These are phyloP conservation scores for Hygrophila difformis DNA, from an alignment of 257 asterid species.

Conservation along the genomic window DNA sequence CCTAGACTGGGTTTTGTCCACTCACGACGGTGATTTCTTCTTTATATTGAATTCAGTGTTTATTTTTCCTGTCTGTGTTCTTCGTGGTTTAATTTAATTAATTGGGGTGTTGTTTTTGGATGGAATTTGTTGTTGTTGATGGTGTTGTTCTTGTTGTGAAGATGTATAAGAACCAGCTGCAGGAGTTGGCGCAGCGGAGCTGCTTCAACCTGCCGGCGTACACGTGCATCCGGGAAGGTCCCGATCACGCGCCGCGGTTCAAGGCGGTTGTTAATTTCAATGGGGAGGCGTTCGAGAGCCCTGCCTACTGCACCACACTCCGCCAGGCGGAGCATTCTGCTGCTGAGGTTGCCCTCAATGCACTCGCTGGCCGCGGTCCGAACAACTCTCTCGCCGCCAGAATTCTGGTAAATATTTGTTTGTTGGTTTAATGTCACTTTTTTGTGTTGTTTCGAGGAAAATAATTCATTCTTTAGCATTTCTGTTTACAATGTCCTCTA, in stretches of 20 bases:
- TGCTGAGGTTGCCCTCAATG: slow-evolving; percentile 77
- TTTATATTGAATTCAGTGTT: too few species aligned
- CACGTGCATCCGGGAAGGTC: slow-evolving; percentile 69
- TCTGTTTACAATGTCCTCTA: background rate
- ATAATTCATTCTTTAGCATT: background rate
- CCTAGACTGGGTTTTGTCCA: too few species aligned
- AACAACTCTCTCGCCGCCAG: slow-evolving; percentile 71
- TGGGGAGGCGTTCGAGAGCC: slow-evolving; percentile 81
- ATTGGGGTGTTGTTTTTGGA: background rate
- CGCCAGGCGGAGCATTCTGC: slow-evolving; percentile 92
- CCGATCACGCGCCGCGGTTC: slow-evolving; percentile 94
- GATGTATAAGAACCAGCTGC: slow-evolving; percentile 86
- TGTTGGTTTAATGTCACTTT: background rate
- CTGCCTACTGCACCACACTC: slow-evolving; percentile 75
- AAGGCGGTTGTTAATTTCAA: slow-evolving; percentile 72
- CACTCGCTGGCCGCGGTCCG: slow-evolving; percentile 65
- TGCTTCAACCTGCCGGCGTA: slow-evolving; percentile 86
- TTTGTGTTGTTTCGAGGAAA: background rate
- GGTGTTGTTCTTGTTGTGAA: slow-evolving; percentile 1
- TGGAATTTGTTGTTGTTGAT: too few species aligned
- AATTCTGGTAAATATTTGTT: slow-evolving; percentile 38
- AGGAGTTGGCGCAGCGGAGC: slow-evolving; percentile 94
- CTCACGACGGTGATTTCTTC: too few species aligned
- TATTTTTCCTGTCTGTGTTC: too few species aligned
- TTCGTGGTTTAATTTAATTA: slow-evolving; percentile 11